phyloP scores from a whole-genome alignment of 2,329 filamentous ascomycete genomes.

The Paecilomyces dactylethromorphus region DNA sequence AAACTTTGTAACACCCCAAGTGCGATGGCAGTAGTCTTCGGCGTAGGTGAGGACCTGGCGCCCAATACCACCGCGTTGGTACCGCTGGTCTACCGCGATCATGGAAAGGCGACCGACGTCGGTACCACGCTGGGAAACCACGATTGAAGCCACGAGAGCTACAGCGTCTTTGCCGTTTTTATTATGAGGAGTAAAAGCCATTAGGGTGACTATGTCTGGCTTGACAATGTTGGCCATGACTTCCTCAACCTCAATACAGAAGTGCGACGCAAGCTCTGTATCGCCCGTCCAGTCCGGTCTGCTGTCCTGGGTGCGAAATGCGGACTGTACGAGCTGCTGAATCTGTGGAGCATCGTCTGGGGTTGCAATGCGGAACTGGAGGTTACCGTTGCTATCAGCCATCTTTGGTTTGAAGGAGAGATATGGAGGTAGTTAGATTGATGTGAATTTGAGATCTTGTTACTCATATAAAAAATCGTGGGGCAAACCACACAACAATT shows the following conservation, averaged over 20 bases:
- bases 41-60: conserved; percentile 20
- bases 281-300: conserved; percentile 31
- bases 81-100: conserved; percentile 15
- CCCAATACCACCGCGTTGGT: conserved; percentile 17
- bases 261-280: conserved; percentile 19
- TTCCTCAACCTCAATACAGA: conserved; percentile 15
- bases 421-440: too few species aligned
- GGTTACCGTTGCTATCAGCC: conserved; percentile 1
- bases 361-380: conserved; percentile 34
- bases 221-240: conserved; percentile 19
- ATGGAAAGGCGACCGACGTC: conserved; percentile 15
- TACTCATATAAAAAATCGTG: too few species aligned
- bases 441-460: too few species aligned
- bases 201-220: conserved; percentile 19
- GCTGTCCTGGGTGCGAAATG: conserved; percentile 36
- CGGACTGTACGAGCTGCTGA: conserved; percentile 32
- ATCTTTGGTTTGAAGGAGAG: neutral
- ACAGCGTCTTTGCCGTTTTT: neutral
- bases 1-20: conserved; percentile 13
- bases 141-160: conserved; percentile 14
- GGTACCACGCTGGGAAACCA: conserved; percentile 9
- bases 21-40: conserved; percentile 17
- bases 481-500: too few species aligned
- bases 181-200: conserved; percentile 9
- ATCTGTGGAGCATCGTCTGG: conserved; percentile 28